Evolutionary conservation across 2,329 filamentous ascomycete genomes (phyloP).

Genomic region (Rhinocladiella similis): DNA sequence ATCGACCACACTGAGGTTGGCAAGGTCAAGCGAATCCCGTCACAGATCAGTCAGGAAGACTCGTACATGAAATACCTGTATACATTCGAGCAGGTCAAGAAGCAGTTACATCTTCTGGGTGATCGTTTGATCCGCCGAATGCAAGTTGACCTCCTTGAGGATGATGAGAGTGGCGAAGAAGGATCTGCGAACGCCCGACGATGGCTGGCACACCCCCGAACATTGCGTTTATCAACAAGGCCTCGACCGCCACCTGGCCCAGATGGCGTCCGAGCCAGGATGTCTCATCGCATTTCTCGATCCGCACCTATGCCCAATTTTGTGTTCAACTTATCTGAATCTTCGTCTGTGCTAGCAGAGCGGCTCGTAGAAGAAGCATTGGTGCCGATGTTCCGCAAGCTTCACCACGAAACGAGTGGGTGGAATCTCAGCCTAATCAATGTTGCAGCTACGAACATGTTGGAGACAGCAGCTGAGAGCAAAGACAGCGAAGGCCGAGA

Average conservation of each 20-base stretch:
- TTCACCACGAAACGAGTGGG: conserved; percentile 67
- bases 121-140: conserved; percentile 74
- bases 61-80: conserved; percentile 72
- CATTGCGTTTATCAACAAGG: conserved; percentile 76
- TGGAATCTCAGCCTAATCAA: conserved; percentile 87
- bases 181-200: conserved; percentile 19
- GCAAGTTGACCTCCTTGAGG: conserved; percentile 70
- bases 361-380: conserved; percentile 69
- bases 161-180: conserved; percentile 40
- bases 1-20: conserved; percentile 74
- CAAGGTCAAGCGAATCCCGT: conserved; percentile 69
- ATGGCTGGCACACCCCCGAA: conserved; percentile 82
- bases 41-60: conserved; percentile 93
- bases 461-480: conserved; percentile 53
- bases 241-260: conserved; percentile 56
- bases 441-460: conserved; percentile 84
- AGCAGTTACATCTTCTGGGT: conserved; percentile 68
- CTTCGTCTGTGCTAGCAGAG: conserved; percentile 62
- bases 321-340: conserved; percentile 64
- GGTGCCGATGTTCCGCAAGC: conserved; percentile 69
- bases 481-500: conserved; percentile 66
- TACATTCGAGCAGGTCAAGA: conserved; percentile 61
- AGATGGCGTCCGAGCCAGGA: conserved; percentile 57
- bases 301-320: conserved; percentile 73
- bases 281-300: conserved; percentile 70